A percentile compares a stretch with the other conserved stretches of the same genome.
Conservation (phyloP, 2,329 filamentous ascomycete genomes). For the Alternaria tenuissima region DNA sequence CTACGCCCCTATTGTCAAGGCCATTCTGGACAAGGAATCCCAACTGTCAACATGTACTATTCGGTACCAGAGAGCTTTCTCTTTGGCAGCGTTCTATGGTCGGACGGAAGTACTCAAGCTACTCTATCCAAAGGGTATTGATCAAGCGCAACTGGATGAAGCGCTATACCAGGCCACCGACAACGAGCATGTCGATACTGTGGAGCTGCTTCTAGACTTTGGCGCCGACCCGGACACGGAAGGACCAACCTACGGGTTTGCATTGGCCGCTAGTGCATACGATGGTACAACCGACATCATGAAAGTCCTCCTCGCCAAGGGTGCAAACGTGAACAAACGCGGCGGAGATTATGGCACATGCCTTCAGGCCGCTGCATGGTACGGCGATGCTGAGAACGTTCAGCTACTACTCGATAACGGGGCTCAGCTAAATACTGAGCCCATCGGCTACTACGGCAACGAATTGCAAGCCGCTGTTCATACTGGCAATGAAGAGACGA, state of each 20-base stretch:
- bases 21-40: slow-evolving; percentile 21
- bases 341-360: slow-evolving; percentile 33
- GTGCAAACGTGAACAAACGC: slow-evolving; percentile 32
- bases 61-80: slow-evolving; percentile 30
- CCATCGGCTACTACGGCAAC: slow-evolving; percentile 28
- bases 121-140: slow-evolving; percentile 19
- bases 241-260: slow-evolving; percentile 31
- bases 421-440: slow-evolving; percentile 29
- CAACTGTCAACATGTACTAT: slow-evolving; percentile 9
- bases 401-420: slow-evolving; percentile 31
- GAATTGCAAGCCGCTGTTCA: slow-evolving; percentile 32
- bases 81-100: slow-evolving; percentile 29
- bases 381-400: slow-evolving; percentile 29
- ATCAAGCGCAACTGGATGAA: slow-evolving; percentile 23
- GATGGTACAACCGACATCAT: slow-evolving; percentile 33
- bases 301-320: slow-evolving; percentile 25
- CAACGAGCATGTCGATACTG: slow-evolving; percentile 29
- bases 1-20: slow-evolving; percentile 24
- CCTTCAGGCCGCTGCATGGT: slow-evolving; percentile 27
- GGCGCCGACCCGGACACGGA: slow-evolving; percentile 31
- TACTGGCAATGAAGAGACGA: slow-evolving; percentile 24
- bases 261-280: slow-evolving; percentile 30
- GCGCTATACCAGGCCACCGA: slow-evolving; percentile 31
- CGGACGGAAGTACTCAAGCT: slow-evolving; percentile 26
- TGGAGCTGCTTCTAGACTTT: slow-evolving; percentile 29